A percentile compares a stretch with the other conserved stretches of the same genome.
phyloP scores from a whole-genome alignment of 2,329 filamentous ascomycete species.

The Chaetomiaceae sp. region DNA sequence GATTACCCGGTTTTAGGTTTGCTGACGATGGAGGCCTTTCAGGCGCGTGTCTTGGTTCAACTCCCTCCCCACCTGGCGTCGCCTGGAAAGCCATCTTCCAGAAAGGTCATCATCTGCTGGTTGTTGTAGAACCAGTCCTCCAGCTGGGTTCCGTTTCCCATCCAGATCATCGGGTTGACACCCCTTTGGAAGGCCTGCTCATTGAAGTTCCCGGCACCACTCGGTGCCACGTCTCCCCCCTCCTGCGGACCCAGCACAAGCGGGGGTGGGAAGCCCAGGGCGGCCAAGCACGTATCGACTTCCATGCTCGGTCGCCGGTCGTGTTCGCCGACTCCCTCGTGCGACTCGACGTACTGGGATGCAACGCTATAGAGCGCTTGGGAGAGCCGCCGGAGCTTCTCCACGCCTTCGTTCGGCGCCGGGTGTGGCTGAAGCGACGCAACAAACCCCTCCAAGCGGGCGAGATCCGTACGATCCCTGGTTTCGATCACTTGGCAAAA shows the following conservation, averaged over 20 bases:
- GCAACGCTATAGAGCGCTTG: constrained; percentile 56
- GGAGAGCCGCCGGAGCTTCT: constrained; percentile 46
- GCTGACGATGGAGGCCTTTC: no score
- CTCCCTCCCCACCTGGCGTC: not conserved
- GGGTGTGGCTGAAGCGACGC: constrained; percentile 48
- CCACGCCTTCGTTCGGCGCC: constrained; percentile 51
- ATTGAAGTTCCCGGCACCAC: not conserved
- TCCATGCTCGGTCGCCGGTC: constrained; percentile 24
- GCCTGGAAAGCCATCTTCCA: constrained; percentile 28
- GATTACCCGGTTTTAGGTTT: no score
- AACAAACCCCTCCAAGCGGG: constrained; percentile 52
- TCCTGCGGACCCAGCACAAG: constrained; percentile 19
- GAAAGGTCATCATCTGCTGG: constrained; percentile 35
- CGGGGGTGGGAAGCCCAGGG: constrained; percentile 41
- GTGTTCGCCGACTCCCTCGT: not conserved
- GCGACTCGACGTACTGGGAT: constrained; percentile 49
- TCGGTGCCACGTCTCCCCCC: not conserved
- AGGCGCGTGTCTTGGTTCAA: not conserved
- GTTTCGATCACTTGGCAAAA: constrained; percentile 56
- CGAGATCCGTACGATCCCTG: constrained; percentile 47
- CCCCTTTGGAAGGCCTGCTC: constrained; percentile 15
- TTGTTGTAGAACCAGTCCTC: constrained; percentile 39
- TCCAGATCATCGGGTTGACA: constrained; percentile 32
- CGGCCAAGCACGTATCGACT: constrained; percentile 49
- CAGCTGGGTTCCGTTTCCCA: constrained; percentile 35